Percentiles rank a stretch among this genome's conserved stretches.
These are phyloP conservation scores for Ampelomyces quisqualis DNA, from an alignment of 2,329 filamentous ascomycete species.

Conservation along the genomic window DNA sequence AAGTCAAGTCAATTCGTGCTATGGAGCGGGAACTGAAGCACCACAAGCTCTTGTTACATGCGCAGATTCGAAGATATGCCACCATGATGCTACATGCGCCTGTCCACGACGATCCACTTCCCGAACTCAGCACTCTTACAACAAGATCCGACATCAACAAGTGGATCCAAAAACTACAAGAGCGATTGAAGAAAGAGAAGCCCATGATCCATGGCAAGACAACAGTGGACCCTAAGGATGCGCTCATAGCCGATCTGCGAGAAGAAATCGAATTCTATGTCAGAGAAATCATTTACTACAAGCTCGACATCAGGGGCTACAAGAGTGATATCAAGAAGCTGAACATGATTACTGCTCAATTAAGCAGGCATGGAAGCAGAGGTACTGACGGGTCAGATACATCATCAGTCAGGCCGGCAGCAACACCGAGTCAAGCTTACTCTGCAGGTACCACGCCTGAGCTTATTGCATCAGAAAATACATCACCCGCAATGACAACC, in stretches of 20 bases:
- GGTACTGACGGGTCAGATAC: conserved; percentile 32
- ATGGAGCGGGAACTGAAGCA: conserved; percentile 43
- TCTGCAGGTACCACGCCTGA: conserved; percentile 22
- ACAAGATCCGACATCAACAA: conserved; percentile 39
- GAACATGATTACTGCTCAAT: conserved; percentile 28
- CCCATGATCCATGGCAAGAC: conserved; percentile 4
- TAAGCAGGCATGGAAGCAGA: conserved; percentile 25
- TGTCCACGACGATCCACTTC: conserved; percentile 27
- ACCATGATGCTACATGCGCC: conserved; percentile 24
- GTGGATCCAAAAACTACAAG: conserved; percentile 38
- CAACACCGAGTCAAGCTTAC: conserved; percentile 24
- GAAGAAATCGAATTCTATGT: conserved; percentile 48
- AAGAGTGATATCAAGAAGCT: conserved; percentile 44
- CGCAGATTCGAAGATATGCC: conserved; percentile 45
- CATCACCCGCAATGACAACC: conserved; percentile 20
- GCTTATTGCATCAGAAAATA: conserved; percentile 20
- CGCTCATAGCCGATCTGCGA: conserved; percentile 34
- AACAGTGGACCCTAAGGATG: conserved; percentile 12
- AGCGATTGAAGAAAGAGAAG: conserved; percentile 34
- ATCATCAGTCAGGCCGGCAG: conserved; percentile 26
- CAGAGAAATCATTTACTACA: conserved; percentile 52
- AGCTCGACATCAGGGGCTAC: conserved; percentile 52
- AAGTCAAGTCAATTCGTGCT: conserved; percentile 30
- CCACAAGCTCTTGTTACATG: conserved; percentile 44
- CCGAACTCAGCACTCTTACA: conserved; percentile 31